These are phyloP conservation scores for Torulaspora pretoriensis DNA, from an alignment of 1,139 yeast genomes.

Conservation along the genomic window DNA sequence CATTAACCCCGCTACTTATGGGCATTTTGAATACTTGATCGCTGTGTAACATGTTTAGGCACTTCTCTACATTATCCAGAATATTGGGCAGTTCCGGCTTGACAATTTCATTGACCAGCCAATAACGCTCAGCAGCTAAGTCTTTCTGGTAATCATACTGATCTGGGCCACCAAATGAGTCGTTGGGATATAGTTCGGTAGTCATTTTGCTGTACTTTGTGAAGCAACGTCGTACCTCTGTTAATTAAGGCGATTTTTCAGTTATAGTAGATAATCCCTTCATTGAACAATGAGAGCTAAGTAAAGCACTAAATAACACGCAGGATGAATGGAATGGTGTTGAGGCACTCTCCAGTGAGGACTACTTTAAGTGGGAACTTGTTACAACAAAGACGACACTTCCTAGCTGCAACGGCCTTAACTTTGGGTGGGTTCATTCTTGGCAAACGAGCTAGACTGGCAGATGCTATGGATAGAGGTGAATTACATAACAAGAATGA, in stretches of 20 bases:
- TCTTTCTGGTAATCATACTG: conserved; percentile 12
- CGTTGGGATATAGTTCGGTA: conserved; percentile 31
- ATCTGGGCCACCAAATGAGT: conserved; percentile 20
- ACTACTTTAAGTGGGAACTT: neutral
- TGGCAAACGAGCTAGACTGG: conserved; percentile 50
- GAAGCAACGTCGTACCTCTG: neutral
- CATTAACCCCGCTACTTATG: conserved; percentile 26
- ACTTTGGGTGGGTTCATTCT: conserved; percentile 37
- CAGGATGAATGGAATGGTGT: neutral
- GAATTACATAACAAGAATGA: conserved; percentile 38
- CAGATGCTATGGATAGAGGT: conserved; percentile 56
- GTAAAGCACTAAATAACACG: neutral
- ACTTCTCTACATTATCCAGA: conserved; percentile 37
- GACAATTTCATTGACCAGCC: conserved; percentile 39
- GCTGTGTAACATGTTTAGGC: conserved; percentile 35
- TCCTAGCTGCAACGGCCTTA: conserved; percentile 31
- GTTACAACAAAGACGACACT: conserved; percentile 19
- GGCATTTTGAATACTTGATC: conserved; percentile 35
- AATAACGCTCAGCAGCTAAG: conserved; percentile 27
- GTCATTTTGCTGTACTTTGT: conserved; percentile 24
- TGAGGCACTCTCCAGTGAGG: neutral
- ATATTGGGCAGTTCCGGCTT: conserved; percentile 39
- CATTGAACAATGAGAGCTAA: neutral
- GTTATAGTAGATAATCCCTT: neutral
- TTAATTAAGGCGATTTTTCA: neutral